Evolutionary conservation across 1,284 basidiomycete species (phyloP).

Genomic region (Cutaneotrichosporon dermatis): DNA sequence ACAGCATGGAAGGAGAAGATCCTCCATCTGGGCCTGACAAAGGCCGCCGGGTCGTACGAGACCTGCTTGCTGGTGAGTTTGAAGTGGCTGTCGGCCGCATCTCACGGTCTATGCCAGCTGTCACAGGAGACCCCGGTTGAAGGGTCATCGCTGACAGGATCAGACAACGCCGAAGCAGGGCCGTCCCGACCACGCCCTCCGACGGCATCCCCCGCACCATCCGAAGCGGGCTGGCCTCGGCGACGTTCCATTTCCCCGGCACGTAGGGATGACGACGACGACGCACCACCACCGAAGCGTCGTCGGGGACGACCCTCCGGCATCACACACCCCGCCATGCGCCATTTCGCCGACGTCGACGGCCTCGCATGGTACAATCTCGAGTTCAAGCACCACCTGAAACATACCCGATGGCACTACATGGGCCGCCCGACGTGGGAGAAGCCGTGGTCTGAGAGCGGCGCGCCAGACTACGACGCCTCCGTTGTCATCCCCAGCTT

Average conservation of each 20-base stretch:
- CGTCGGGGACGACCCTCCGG: not conserved
- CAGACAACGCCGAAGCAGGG: constrained; percentile 10
- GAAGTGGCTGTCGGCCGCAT: not conserved
- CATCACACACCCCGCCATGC: too few species aligned
- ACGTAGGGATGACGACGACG: not conserved
- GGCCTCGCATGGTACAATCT: constrained; percentile 8
- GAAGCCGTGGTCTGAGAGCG: too few species aligned
- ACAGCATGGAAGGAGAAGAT: too few species aligned
- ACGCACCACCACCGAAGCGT: not conserved
- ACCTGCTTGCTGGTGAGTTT: constrained; percentile 43
- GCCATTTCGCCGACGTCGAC: too few species aligned
- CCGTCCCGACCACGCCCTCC: constrained; percentile 3
- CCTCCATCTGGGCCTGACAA: too few species aligned
- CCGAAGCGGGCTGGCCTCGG: too few species aligned
- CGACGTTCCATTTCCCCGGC: too few species aligned
- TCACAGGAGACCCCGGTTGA: not conserved
- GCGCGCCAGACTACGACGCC: not conserved
- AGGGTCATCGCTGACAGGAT: not conserved
- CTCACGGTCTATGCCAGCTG: not conserved
- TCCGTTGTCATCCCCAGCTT: not conserved
- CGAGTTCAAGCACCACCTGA: constrained; percentile 7
- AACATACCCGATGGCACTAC: not conserved
- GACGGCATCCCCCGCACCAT: too few species aligned
- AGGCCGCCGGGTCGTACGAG: too few species aligned
- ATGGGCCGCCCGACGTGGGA: too few species aligned